Base-by-base conservation (phyloP, 805 yeast genomes). In the Candida michaelii region DNA sequence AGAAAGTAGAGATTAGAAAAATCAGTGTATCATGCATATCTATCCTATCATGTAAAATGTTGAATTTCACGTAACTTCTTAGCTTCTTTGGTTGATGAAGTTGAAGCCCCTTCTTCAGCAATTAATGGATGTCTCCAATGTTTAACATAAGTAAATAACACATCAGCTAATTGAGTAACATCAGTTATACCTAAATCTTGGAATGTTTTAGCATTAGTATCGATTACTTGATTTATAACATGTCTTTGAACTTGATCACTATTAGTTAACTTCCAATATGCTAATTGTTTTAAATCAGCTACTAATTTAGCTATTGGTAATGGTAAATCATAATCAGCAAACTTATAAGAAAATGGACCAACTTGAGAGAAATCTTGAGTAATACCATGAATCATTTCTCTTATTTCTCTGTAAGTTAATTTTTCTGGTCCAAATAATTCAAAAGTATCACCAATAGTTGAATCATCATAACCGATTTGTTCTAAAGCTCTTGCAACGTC, bases 401-500 rank as follows among this genome's bases (percentile, higher is more conserved):
- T 76, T 48, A 88, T 74, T 59, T 86, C 86, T 45, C 64, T 63
- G 55, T 75, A 73, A 9, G 82, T 59, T 61, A 80, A 77, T 54
- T 73, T 70, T 62, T 85, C 85, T n/a, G 82, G 76, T 10, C 95
- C 95, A 55, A 66, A 71, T 49, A 88, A 74, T 66, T 88, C 95
- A 63, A 65, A 88, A 39, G 83, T 74, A 63, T 84, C 76, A 47
- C 95, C 95, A 11, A 74, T 73, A 15, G 95, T 87, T 40, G 86
- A 69, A 62, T 88, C 95, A 60, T 88, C 90, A 60, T 69, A 87
- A 8, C 87, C 90, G 52, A 88, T 85, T 52, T 71, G 75, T 68
- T 85, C 93, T 52, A 88, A 71, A 3, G 86, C 95, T 49, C 76
- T 69, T 16, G 93, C 91, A 44, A 87, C 89, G 58, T 88, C 95